Conservation (phyloP, 225 moss, liverwort and hornwort genomes). For the Rhytidiadelphus loreus region DNA sequence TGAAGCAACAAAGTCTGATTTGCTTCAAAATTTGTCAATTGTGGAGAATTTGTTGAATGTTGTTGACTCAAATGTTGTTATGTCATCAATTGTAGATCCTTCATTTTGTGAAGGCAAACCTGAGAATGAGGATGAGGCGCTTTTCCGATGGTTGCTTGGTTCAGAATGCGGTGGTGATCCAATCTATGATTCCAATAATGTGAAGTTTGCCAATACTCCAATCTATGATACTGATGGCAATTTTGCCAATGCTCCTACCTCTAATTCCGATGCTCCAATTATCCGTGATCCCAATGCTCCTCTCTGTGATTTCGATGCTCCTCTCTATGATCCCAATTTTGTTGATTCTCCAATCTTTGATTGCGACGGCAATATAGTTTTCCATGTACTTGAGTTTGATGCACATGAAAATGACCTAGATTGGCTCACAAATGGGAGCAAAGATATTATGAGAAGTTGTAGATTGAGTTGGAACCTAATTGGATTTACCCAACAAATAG, state of each 20-base stretch:
- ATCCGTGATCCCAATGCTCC: too few species aligned
- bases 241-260: too few species aligned
- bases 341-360: neutral
- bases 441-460: neutral
- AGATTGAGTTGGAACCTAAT: too few species aligned
- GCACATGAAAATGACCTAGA: neutral
- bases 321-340: too few species aligned
- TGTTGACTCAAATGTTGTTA: neutral
- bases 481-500: too few species aligned
- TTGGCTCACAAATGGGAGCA: neutral
- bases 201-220: too few species aligned
- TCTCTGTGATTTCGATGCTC: too few species aligned
- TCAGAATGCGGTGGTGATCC: neutral
- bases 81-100: neutral
- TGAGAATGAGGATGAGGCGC: neutral
- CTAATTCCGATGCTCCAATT: too few species aligned
- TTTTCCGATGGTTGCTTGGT: fast-evolving
- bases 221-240: too few species aligned
- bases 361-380: neutral
- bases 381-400: neutral
- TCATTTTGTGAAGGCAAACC: neutral
- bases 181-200: too few species aligned
- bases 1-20: neutral
- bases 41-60: neutral
- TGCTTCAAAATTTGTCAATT: neutral